These are phyloP conservation scores for Ganoderma resinaceum DNA, from an alignment of 1,284 basidiomycete species.

Conservation along the genomic window DNA sequence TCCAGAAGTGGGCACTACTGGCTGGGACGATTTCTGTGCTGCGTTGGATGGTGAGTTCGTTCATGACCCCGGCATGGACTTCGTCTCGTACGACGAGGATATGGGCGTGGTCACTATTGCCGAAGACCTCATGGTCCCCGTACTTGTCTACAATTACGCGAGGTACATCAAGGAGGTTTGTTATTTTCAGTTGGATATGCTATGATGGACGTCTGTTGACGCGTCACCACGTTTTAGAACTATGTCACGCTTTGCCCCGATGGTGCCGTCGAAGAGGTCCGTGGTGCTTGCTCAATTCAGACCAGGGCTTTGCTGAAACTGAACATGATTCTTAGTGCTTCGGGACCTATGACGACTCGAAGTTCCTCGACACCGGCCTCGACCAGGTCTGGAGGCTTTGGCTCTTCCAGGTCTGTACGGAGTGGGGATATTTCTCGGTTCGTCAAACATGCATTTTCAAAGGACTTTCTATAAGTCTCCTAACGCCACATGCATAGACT, in stretches of 20 bases:
- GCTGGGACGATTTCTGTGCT: constrained; percentile 78
- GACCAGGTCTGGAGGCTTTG: constrained; percentile 85
- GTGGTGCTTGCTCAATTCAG: constrained; percentile 21
- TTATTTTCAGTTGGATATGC: not conserved
- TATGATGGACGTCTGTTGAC: not conserved
- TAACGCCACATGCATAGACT: constrained; percentile 49
- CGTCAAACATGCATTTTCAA: constrained; percentile 20
- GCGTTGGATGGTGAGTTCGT: constrained; percentile 57
- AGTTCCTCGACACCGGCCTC: constrained; percentile 69
- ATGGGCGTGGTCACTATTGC: constrained; percentile 45
- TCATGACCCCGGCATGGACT: constrained; percentile 8
- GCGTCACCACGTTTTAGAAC: constrained; percentile 47
- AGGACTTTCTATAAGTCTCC: not conserved
- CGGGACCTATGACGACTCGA: constrained; percentile 75
- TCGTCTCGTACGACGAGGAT: constrained; percentile 30
- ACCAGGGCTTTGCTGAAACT: too few relatives aligned
- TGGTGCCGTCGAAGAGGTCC: constrained; percentile 65
- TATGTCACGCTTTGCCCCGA: constrained; percentile 67
- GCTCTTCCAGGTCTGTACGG: constrained; percentile 92
- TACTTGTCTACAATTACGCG: constrained; percentile 78
- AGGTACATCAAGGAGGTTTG: constrained; percentile 74
- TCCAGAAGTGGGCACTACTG: constrained; percentile 64
- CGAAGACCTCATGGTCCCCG: constrained; percentile 51
- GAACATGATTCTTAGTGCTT: too few relatives aligned
- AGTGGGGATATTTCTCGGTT: constrained; percentile 93